Evolutionary conservation across 1,284 basidiomycete genomes (phyloP), one percentile per base, ranked within the genome.

Genomic region (Phellopilus nigrolimitatus): DNA sequence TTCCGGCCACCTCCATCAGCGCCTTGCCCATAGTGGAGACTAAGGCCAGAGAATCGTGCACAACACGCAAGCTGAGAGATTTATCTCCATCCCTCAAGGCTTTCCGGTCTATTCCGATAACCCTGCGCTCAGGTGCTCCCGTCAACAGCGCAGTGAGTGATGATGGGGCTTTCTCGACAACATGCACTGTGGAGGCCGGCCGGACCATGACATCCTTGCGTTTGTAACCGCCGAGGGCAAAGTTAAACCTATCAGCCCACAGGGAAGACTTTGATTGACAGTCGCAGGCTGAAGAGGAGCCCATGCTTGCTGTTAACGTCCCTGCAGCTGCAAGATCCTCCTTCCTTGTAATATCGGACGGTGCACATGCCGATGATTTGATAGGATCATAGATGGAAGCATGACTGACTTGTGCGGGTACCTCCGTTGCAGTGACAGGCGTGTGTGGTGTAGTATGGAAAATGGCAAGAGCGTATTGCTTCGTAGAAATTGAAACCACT

Each of bases 121-220:
- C 24, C 13, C 9, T 15, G 4, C 17, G 37, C 12, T 43, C 39
- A 34, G 21, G 34, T 17, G n/a, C 10, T 44, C 25, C 42, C 30
- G 25, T 40, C 17, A 30, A 28, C 37, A 44, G 22, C 7, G n/a
- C 5, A 22, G 19, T 30, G 22, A 41, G 37, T 27, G 27, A 25
- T 3, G 27, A 15, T 4, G 38, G 22, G 19, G 38, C 31, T 25
- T 48, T 48, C 46, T 22, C 24, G n/a, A 25, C 21, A 10, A 51
- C 27, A 37, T 34, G 42, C 12, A 40, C 13, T 24, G 33, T 33
- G 24, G 43, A 33, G 28, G 36, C 44, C 12, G 53, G 53, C 9
- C 48, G 37, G n/a, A 47, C 27, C n/a, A 55, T 51, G 30, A 55
- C n/a, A 36, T 55, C 53, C 38, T 33, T 51, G 17, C 43, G 33